Base-by-base conservation (phyloP, 2,329 filamentous ascomycete genomes). In the Aspergillus eucalypticola region DNA sequence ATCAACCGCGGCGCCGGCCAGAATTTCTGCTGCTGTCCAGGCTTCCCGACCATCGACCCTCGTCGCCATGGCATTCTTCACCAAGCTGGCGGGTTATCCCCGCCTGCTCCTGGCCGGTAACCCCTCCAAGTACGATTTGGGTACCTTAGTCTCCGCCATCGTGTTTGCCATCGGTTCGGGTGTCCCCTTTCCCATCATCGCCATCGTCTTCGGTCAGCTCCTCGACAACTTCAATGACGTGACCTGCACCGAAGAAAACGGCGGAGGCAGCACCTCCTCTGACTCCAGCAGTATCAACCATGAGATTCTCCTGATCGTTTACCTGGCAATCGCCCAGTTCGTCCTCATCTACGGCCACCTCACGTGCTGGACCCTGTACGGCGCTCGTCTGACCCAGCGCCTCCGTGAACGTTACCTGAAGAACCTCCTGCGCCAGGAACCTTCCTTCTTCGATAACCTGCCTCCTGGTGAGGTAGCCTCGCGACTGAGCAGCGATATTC, bases 401-500 rank as follows among this genome's bases (percentile, higher is more conserved):
- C 76, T 90, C 46, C 83, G 88, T 49, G 84, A 87, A 64, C 78
- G 76, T 39, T 90, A 89, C 66, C 79, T 90, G 39, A 76, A 79
- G 25, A 82, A 80, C 17, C 73, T 90, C 17, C 76, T 90, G 13
- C 77, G 81, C 51, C 86, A 89, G 68, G 86, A 88, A 58, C 82
- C 86, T 0, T 77, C 84, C 13, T 89, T 85, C 70, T 89, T 89
- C 69, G 87, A 90, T 66, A 81, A 81, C 13, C 78, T 87, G 8
- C 82, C 85, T 50, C 81, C 86, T 0, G 87, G 87, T 15, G 85
- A 89, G 70, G 83, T 90, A 11, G 82, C 85, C 1, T 84, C 85
- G 8, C 81, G 88, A 17, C 81, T 91, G 46, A 87, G 87, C 68
- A 81, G 81, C 56, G 88, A 90, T 66, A 87, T 90, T 35, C 83